Conservation (phyloP, 306 rosid species). For the Lablab purpureus region DNA sequence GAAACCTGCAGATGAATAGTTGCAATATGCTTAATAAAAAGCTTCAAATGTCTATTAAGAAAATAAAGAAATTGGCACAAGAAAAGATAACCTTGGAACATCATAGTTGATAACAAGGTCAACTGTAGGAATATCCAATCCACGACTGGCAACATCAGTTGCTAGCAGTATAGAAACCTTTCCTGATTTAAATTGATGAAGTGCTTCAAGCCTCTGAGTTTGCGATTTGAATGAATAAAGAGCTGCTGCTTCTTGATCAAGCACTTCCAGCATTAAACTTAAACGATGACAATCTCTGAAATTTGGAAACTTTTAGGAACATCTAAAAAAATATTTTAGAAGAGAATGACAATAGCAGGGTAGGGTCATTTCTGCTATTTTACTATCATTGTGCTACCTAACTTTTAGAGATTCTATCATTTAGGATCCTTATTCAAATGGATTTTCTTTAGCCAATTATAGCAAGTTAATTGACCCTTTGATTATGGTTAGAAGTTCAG, state of each 20-base stretch:
- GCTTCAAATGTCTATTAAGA: conserved; percentile 30
- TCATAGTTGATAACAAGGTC: conserved; percentile 92
- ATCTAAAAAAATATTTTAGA: conserved; percentile 14
- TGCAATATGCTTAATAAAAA: conserved; percentile 38
- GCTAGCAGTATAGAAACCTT: conserved; percentile 82
- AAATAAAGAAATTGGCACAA: conserved; percentile 31
- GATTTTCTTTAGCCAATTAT: not conserved
- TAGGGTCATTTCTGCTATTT: not conserved
- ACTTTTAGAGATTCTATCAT: not conserved
- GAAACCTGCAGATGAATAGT: conserved; percentile 59
- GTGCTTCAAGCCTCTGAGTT: conserved; percentile 79
- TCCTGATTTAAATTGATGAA: conserved; percentile 85
- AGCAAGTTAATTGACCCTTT: not conserved
- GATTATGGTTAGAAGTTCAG: not conserved
- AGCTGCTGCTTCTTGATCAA: conserved; percentile 72
- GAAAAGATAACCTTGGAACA: conserved; percentile 72
- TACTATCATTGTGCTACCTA: not conserved
- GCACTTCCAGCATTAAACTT: conserved; percentile 83
- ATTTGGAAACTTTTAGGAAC: conserved; percentile 34
- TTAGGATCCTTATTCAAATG: not conserved
- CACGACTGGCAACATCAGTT: conserved; percentile 94
- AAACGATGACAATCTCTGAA: conserved; percentile 83
- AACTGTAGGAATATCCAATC: conserved; percentile 92
- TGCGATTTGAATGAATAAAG: conserved; percentile 87
- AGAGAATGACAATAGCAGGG: not conserved